Evolutionary conservation across 495 filamentous ascomycete species (phyloP).

Genomic region (Eremomyces bilateralis): DNA sequence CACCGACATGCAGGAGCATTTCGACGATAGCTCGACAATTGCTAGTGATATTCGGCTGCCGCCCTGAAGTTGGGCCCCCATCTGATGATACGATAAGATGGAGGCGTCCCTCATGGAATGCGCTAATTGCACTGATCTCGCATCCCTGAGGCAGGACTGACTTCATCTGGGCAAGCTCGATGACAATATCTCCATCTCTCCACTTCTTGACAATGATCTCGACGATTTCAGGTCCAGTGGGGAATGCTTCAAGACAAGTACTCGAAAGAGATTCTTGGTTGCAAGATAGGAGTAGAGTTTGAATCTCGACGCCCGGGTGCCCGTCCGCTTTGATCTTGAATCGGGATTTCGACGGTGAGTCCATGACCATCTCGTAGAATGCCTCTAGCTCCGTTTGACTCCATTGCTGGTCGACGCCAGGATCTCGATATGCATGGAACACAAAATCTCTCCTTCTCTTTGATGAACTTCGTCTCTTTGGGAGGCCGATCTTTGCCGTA

Average conservation of each 20-base stretch:
- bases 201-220: constrained; percentile 20
- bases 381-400: constrained; percentile 28
- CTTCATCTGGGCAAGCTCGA: constrained; percentile 24
- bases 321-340: constrained; percentile 20
- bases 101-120: constrained; percentile 18
- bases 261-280: constrained; percentile 14
- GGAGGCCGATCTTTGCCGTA: constrained; percentile 15
- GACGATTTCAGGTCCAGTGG: constrained; percentile 22
- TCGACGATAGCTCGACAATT: constrained; percentile 31
- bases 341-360: no score
- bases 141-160: constrained; percentile 20
- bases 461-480: constrained; percentile 4
- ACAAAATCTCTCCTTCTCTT: not conserved
- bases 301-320: constrained; percentile 30
- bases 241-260: constrained; percentile 24
- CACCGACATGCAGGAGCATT: constrained; percentile 30
- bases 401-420: constrained; percentile 6
- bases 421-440: constrained; percentile 11
- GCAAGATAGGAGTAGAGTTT: constrained; percentile 20
- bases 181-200: constrained; percentile 22
- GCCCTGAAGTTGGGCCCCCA: constrained; percentile 14
- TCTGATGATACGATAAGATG: constrained; percentile 24
- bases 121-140: constrained; percentile 27
- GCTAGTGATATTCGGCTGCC: constrained; percentile 22
- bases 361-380: constrained; percentile 19